Evolutionary conservation across 2,329 filamentous ascomycete species (phyloP).

Genomic region (Lachnellula cervina): DNA sequence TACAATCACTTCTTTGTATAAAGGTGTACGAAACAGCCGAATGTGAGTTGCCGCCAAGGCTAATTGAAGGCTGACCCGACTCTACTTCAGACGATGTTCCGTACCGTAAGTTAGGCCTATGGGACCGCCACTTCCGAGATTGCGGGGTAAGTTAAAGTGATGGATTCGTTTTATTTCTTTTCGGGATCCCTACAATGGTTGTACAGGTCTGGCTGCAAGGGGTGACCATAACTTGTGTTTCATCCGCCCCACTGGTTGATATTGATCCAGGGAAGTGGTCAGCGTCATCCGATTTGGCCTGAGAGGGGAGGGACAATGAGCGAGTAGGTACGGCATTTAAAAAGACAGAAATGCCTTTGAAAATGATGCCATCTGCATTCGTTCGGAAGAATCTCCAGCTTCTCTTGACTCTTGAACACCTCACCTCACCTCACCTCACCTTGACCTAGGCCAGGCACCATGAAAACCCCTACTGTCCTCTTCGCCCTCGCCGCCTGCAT

Average conservation of each 20-base stretch:
- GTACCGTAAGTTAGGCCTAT: not conserved
- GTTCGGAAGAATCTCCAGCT: not conserved
- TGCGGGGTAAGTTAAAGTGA: not conserved
- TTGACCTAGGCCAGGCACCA: not conserved
- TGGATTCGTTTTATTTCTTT: no score
- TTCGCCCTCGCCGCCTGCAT: not conserved
- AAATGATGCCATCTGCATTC: not conserved
- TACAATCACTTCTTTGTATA: not conserved
- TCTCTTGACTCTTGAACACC: not conserved
- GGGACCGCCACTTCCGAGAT: not conserved
- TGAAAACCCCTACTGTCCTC: not conserved
- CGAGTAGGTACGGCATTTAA: not conserved
- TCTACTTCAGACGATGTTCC: no score
- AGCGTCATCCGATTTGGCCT: not conserved
- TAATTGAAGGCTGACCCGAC: no score
- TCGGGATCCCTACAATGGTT: not conserved
- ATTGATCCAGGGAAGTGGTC: not conserved
- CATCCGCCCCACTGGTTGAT: not conserved
- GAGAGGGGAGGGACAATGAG: no score
- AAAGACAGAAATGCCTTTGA: not conserved
- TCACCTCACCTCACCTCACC: not conserved
- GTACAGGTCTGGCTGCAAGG: not conserved
- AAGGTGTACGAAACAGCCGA: not conserved
- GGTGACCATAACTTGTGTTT: not conserved
- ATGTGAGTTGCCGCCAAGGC: not conserved